Conservation (phyloP, 306 rosid genomes). For the Acacia confusa region DNA sequence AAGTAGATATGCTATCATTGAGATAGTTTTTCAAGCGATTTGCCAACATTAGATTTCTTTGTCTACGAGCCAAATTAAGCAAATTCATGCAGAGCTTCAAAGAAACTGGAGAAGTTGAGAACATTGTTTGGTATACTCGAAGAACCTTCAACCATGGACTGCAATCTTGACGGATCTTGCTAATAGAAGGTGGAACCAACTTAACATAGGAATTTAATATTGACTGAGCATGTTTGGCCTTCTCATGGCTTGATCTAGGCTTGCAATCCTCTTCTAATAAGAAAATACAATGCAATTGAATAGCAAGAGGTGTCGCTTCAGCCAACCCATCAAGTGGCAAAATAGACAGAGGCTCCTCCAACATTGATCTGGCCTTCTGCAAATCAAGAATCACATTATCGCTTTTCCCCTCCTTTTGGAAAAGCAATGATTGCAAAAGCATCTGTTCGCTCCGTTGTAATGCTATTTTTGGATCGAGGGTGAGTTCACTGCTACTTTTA, state of each 20-base stretch:
- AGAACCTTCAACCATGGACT: conserved; percentile 84
- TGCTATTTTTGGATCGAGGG: conserved; percentile 90
- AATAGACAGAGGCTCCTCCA: conserved; percentile 77
- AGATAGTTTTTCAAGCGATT: conserved; percentile 64
- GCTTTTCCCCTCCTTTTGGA: conserved; percentile 60
- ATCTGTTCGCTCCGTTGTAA: conserved; percentile 98
- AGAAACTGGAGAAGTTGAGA: conserved; percentile 64
- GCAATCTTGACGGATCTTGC: conserved; percentile 81
- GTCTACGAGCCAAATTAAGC: conserved; percentile 74
- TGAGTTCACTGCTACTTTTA: conserved; percentile 90
- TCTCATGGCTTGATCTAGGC: conserved; percentile 58
- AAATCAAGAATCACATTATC: conserved; percentile 66
- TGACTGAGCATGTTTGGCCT: conserved; percentile 47
- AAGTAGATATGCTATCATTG: conserved; percentile 50
- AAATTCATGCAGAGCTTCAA: conserved; percentile 71
- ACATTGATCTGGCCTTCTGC: conserved; percentile 85
- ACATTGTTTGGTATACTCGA: conserved; percentile 75
- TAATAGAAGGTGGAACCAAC: conserved; percentile 54
- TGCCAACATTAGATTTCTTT: conserved; percentile 69
- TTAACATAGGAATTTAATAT: conserved; percentile 60
- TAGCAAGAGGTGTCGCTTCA: conserved; percentile 77
- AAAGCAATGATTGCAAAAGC: conserved; percentile 91
- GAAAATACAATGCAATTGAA: conserved; percentile 82
- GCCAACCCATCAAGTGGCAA: conserved; percentile 88
- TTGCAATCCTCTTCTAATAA: conserved; percentile 72